Conservation (phyloP, 768 basidiomycete genomes). For the Amanita phalloides region DNA sequence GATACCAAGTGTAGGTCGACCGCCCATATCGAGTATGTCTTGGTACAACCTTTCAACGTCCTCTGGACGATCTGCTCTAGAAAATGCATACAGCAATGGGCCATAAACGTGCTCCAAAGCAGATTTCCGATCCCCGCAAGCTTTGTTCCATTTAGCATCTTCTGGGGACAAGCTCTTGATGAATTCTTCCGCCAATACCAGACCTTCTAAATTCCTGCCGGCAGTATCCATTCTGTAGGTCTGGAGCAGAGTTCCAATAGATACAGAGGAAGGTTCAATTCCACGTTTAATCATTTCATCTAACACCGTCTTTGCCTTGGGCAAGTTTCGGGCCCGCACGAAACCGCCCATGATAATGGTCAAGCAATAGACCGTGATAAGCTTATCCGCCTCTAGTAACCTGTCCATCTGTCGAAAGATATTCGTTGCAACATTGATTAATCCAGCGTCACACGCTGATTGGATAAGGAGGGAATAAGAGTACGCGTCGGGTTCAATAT, state of each 20-base stretch:
- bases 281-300: conserved; percentile 60
- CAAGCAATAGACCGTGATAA: conserved; percentile 49
- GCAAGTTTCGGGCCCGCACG: conserved; percentile 41
- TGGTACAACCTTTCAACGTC: conserved; percentile 49
- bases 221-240: conserved; percentile 35
- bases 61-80: conserved; percentile 27
- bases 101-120: conserved; percentile 46
- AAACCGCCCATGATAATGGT: conserved; percentile 72
- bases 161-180: conserved; percentile 36
- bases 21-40: conserved; percentile 42
- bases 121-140: conserved; percentile 25
- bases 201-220: conserved; percentile 33
- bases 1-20: conserved; percentile 44
- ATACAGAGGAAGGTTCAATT: conserved; percentile 57
- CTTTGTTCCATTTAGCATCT: conserved; percentile 27
- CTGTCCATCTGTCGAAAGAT: conserved; percentile 60
- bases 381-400: conserved; percentile 21
- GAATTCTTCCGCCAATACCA: conserved; percentile 58
- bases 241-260: conserved; percentile 56
- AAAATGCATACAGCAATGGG: conserved; percentile 49
- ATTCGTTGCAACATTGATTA: conserved; percentile 52
- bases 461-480: conserved; percentile 72
- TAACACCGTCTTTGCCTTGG: conserved; percentile 52
- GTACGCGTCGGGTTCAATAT: conserved; percentile 44
- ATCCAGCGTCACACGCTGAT: conserved; percentile 65